Base-by-base conservation (phyloP, 495 filamentous ascomycete genomes). In the Xylona heveae region DNA sequence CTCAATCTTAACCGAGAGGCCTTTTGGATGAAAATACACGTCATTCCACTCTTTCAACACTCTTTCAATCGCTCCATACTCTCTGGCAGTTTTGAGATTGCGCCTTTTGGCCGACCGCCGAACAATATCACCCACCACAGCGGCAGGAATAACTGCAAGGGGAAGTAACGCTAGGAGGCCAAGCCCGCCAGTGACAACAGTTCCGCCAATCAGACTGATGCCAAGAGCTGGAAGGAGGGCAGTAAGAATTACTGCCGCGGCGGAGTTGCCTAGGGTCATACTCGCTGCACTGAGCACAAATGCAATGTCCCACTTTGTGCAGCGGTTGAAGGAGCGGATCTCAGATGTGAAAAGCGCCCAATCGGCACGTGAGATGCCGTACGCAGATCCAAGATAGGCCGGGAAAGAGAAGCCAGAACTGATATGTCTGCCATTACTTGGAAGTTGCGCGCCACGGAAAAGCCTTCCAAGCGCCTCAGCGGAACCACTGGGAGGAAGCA, bases 361-460 rank as follows among this genome's bases (percentile, higher is more conserved):
- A 17, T 14, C 14, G 8, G 1, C 28, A 14, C 13, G 2, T 13
- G 28, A 10, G 14, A 30, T 17, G 2, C 14, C 13, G 3, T 30
- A 30, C n/a, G n/a, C n/a, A 17, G 10, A 3, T 13, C 2, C 14
- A 8, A 30, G 28, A 8, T 15, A 13, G 8, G 14, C 28, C 8
- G 28, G 28, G 14, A 15, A 30, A 10, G 28, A 17, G 4, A 30
- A 30, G 14, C 28, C 28, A 13, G 28, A 30, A 17, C 13, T 15
- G 9, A 30, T 17, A 8, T 15, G 14, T 8, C 28, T 13, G 9
- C 9, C 9, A 14, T 10, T 10, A 13, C 13, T 9, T 8, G 28
- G 28, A 13, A 30, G 13, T 14, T 30, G 28, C 8, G 19, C 13
- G 28, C 28, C 28, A 17, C 28, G 28, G n/a, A n/a, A n/a, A n/a